A percentile compares a stretch with the other conserved stretches of the same genome.
Conservation (phyloP, 495 filamentous ascomycete genomes). For the Penicillium pulvis region DNA sequence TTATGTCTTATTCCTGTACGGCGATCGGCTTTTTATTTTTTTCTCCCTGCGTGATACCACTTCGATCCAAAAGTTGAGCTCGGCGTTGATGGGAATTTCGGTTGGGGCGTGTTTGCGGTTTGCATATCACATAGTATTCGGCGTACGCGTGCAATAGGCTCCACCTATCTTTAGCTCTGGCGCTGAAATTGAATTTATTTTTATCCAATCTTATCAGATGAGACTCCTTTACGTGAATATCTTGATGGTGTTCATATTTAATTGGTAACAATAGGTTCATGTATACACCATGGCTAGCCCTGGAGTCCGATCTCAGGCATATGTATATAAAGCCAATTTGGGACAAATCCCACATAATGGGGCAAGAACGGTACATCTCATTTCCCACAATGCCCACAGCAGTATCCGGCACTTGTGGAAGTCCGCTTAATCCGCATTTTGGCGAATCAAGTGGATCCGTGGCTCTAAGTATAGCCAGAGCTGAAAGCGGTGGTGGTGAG, state of each 20-base stretch:
- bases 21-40: constrained; percentile 5
- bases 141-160: constrained; percentile 10
- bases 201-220: not conserved
- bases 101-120: constrained; percentile 2
- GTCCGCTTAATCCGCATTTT: too few species aligned
- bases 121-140: constrained; percentile 13
- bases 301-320: too few species aligned
- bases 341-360: too few species aligned
- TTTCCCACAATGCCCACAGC: not conserved
- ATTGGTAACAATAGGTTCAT: too few species aligned
- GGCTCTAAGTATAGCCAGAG: constrained; percentile 3
- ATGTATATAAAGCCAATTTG: too few species aligned
- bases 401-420: not conserved
- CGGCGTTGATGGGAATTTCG: constrained; percentile 18
- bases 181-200: not conserved
- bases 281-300: too few species aligned
- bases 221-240: not conserved
- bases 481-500: constrained; percentile 23
- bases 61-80: constrained; percentile 18
- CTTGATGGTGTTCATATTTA: too few species aligned
- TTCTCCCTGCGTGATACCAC: constrained; percentile 22
- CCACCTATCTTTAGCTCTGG: not conserved
- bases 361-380: not conserved
- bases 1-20: not conserved
- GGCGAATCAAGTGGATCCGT: not conserved